A percentile compares a stretch with the other conserved stretches of the same genome.
Evolutionary conservation across 2,329 filamentous ascomycete genomes (phyloP).

Genomic region (Monosporascus sp.): DNA sequence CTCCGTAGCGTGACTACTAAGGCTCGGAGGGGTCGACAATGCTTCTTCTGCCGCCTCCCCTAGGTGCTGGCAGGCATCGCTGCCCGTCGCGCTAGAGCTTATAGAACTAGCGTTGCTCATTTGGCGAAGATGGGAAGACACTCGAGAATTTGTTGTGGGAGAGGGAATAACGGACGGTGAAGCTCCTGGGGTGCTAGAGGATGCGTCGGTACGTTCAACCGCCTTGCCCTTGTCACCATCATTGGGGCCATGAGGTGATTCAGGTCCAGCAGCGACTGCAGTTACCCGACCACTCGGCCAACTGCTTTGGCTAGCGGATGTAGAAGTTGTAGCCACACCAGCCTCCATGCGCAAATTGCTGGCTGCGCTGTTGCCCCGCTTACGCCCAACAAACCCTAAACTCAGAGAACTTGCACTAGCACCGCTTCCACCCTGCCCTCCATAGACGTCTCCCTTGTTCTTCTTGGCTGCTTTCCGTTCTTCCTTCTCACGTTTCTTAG

Average conservation of each 20-base stretch:
- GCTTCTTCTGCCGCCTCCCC: slow-evolving; percentile 38
- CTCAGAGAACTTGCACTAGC: slow-evolving; percentile 62
- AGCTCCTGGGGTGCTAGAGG: slow-evolving; percentile 28
- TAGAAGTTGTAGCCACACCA: slow-evolving; percentile 40
- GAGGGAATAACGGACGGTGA: slow-evolving; percentile 39
- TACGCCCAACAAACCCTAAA: slow-evolving; percentile 49
- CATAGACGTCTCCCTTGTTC: slow-evolving; percentile 33
- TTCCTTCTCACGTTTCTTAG: slow-evolving; percentile 80
- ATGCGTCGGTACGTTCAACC: slow-evolving; percentile 49
- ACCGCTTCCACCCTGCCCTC: slow-evolving; percentile 36
- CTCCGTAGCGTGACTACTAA: slow-evolving; percentile 41
- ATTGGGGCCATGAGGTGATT: slow-evolving; percentile 18
- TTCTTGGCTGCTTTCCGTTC: slow-evolving; percentile 74
- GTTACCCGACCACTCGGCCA: slow-evolving; percentile 15
- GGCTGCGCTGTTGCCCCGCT: slow-evolving; percentile 53
- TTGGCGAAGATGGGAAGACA: slow-evolving; percentile 69
- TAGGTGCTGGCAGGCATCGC: slow-evolving; percentile 35
- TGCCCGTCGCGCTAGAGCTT: slow-evolving; percentile 61
- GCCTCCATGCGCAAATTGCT: slow-evolving; percentile 57
- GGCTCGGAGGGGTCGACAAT: slow-evolving; percentile 49
- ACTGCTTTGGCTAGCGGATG: slow-evolving; percentile 27
- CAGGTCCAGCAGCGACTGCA: slow-evolving; percentile 25
- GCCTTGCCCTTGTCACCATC: slow-evolving; percentile 60
- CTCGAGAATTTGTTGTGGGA: slow-evolving; percentile 46
- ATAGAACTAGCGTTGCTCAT: slow-evolving; percentile 84